These are phyloP conservation scores for Nakazawaea ishiwadae DNA, from an alignment of 805 yeast genomes.

Conservation along the genomic window DNA sequence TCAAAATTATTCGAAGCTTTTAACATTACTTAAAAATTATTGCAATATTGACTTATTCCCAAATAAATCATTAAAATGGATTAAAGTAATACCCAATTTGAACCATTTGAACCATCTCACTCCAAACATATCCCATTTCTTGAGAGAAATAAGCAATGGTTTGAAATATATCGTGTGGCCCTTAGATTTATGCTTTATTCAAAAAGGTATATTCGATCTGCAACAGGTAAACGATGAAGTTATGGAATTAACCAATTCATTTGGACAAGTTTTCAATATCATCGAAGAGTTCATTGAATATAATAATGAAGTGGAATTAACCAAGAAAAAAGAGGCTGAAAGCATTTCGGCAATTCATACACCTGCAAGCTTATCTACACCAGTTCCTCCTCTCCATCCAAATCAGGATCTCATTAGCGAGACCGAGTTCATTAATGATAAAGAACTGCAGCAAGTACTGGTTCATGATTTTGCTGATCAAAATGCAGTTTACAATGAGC, in stretches of 20 bases:
- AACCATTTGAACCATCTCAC: constrained; percentile 67
- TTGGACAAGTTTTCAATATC: constrained; percentile 22
- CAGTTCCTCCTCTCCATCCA: too few relatives aligned
- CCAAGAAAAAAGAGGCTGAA: constrained; percentile 12
- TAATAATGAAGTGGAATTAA: constrained; percentile 14
- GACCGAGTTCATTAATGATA: too few relatives aligned
- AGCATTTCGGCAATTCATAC: constrained; percentile 20
- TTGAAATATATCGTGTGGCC: constrained; percentile 69
- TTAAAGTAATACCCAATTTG: constrained; percentile 63
- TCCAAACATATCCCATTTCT: constrained; percentile 53
- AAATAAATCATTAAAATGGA: constrained; percentile 42
- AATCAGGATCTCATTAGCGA: too few relatives aligned
- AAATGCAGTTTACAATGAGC: neutral
- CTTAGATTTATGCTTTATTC: constrained; percentile 56
- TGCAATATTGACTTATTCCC: constrained; percentile 19
- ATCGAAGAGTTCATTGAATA: constrained; percentile 24
- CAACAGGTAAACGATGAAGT: constrained; percentile 11
- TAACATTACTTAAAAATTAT: constrained; percentile 33
- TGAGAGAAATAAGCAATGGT: constrained; percentile 31
- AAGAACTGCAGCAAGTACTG: too few relatives aligned
- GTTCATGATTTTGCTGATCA: constrained; percentile 7
- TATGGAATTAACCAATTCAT: neutral
- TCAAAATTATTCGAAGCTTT: constrained; percentile 30
- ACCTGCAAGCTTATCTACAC: constrained; percentile 3
- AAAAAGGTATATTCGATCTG: constrained; percentile 27